These are phyloP conservation scores for Ophiocordyceps sinensis DNA, from an alignment of 2,329 filamentous ascomycete genomes.

Conservation along the genomic window DNA sequence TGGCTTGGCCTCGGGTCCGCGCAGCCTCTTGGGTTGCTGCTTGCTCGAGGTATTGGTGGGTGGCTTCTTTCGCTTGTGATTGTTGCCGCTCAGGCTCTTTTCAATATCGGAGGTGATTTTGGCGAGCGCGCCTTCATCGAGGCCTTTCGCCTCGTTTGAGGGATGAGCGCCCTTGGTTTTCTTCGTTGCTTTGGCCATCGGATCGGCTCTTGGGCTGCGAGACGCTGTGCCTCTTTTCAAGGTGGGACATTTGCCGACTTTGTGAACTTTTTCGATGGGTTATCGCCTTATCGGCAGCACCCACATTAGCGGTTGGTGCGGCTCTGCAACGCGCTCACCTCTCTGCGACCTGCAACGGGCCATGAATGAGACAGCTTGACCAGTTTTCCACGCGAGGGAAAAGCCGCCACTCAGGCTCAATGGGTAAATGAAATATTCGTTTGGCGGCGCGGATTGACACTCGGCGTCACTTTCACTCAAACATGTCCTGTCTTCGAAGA, in stretches of 20 bases:
- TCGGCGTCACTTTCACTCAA: neutral
- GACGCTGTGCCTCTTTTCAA: neutral
- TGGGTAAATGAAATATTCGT: no score
- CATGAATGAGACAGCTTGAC: neutral
- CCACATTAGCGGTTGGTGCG: neutral
- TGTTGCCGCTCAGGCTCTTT: constrained; percentile 27
- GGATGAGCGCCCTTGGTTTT: constrained; percentile 17
- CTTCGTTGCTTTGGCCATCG: constrained; percentile 22
- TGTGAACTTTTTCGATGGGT: constrained; percentile 5
- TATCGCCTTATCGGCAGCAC: neutral
- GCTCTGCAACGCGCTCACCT: neutral
- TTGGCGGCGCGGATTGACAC: neutral
- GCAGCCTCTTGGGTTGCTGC: constrained; percentile 23
- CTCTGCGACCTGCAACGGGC: neutral
- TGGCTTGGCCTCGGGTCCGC: constrained; percentile 12
- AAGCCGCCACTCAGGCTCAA: no score
- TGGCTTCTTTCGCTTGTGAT: constrained; percentile 31
- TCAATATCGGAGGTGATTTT: constrained; percentile 44
- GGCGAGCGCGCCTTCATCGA: constrained; percentile 36
- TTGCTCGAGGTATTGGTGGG: constrained; percentile 18
- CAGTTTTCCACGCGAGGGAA: neutral
- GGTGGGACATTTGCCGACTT: constrained; percentile 1
- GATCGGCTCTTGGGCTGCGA: neutral
- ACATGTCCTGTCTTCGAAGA: constrained; percentile 4
- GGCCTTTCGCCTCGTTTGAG: constrained; percentile 11